A percentile compares a stretch with the other conserved stretches of the same genome.
Conservation (phyloP, 352 stramenopile genomes). For the Peronosclerospora sorghi region DNA sequence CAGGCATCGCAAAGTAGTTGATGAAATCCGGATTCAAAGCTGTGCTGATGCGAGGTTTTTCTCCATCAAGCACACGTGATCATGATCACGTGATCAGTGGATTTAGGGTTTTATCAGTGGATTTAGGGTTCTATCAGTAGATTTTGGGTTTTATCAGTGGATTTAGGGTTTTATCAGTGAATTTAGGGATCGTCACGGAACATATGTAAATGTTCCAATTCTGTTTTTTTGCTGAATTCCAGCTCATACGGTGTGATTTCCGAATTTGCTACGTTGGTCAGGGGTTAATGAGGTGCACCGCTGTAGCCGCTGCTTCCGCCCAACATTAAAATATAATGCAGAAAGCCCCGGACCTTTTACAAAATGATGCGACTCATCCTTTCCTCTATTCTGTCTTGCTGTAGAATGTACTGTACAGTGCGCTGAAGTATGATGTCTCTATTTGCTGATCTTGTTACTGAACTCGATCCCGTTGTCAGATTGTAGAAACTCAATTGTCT, state of each 20-base stretch:
- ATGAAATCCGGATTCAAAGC: too few species aligned
- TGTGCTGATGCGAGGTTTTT: too few species aligned
- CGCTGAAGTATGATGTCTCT: slow-evolving; percentile 18
- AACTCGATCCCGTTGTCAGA: slow-evolving; percentile 23
- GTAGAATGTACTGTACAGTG: slow-evolving; percentile 9
- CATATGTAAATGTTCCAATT: slow-evolving; percentile 5
- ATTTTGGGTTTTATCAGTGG: too few species aligned
- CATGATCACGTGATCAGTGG: too few species aligned
- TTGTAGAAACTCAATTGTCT: slow-evolving; percentile 13
- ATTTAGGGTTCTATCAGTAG: too few species aligned
- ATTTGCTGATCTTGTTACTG: slow-evolving; percentile 7
- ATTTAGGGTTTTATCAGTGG: too few species aligned
- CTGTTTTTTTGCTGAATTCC: slow-evolving; percentile 2
- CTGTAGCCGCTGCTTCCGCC: slow-evolving; percentile 9
- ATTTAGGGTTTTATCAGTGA: too few species aligned
- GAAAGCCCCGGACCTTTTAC: background rate
- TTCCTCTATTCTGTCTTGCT: slow-evolving; percentile 21
- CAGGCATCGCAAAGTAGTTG: too few species aligned
- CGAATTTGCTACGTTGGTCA: background rate
- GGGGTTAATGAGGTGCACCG: background rate
- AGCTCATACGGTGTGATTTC: slow-evolving; percentile 6
- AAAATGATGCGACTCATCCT: slow-evolving; percentile 12
- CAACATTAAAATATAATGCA: slow-evolving; percentile 18
- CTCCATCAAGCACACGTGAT: too few species aligned
- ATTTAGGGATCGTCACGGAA: too few species aligned